Evolutionary conservation across 2,329 filamentous ascomycete genomes (phyloP).

Genomic region (Diplodia corticola): DNA sequence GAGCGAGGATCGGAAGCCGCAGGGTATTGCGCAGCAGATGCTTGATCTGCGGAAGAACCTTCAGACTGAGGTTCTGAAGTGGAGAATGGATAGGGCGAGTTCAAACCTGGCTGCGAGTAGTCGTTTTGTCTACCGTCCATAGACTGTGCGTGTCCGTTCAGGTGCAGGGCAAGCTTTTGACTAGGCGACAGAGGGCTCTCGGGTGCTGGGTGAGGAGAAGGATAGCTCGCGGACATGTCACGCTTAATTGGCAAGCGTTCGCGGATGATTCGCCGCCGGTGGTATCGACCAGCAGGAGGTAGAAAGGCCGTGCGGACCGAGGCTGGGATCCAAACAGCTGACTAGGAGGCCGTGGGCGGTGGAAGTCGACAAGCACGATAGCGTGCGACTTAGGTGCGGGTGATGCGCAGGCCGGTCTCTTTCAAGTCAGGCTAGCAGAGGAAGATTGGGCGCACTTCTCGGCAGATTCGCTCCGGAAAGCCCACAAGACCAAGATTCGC

Average conservation of each 20-base stretch:
- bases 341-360: conserved; percentile 38
- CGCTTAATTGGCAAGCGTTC: conserved; percentile 40
- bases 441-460: conserved; percentile 34
- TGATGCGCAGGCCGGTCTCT: conserved; percentile 50
- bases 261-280: conserved; percentile 40
- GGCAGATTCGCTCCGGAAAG: conserved; percentile 41
- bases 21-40: conserved; percentile 88
- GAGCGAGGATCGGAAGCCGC: conserved; percentile 77
- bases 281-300: conserved; percentile 25
- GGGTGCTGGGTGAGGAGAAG: conserved; percentile 42
- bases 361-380: conserved; percentile 40
- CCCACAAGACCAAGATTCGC: conserved; percentile 16
- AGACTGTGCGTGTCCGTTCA: conserved; percentile 47
- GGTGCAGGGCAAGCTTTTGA: conserved; percentile 42
- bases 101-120: conserved; percentile 57
- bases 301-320: conserved; percentile 26
- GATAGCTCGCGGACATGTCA: conserved; percentile 52
- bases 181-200: conserved; percentile 44
- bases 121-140: conserved; percentile 57
- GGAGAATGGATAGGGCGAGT: conserved; percentile 56
- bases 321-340: conserved; percentile 26
- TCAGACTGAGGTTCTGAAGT: conserved; percentile 68
- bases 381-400: conserved; percentile 49
- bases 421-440: conserved; percentile 37
- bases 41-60: conserved; percentile 82